Conservation (phyloP, 352 stramenopile species). For the Phytophthora idaei region DNA sequence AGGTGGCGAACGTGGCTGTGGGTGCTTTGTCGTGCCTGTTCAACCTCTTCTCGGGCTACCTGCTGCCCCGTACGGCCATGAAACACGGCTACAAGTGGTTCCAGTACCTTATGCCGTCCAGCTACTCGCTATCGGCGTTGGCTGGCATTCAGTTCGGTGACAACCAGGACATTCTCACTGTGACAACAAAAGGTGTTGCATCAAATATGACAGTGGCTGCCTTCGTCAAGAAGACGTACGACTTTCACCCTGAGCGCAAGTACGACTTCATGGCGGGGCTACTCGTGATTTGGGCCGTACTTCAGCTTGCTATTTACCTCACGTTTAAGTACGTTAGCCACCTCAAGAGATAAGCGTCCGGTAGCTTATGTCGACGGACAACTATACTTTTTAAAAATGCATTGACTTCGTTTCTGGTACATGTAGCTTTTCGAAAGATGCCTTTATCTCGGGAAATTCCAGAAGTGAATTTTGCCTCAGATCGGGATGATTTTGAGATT, state of each 20-base stretch:
- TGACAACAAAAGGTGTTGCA: slow-evolving; percentile 17
- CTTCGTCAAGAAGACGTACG: slow-evolving; percentile 54
- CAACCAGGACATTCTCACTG: slow-evolving; percentile 33
- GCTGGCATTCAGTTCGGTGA: slow-evolving; percentile 50
- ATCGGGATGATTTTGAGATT: too few species aligned
- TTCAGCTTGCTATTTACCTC: slow-evolving; percentile 51
- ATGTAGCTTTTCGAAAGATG: too few species aligned
- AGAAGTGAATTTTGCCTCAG: too few species aligned
- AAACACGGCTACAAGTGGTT: slow-evolving; percentile 65
- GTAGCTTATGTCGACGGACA: background rate
- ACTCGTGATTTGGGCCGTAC: slow-evolving; percentile 58
- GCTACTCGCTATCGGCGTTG: slow-evolving; percentile 53
- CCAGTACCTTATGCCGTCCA: slow-evolving; percentile 62
- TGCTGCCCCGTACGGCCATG: slow-evolving; percentile 55
- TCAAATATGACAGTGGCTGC: slow-evolving; percentile 37
- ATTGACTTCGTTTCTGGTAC: background rate
- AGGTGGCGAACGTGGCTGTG: slow-evolving; percentile 74
- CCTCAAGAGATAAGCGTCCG: slow-evolving; percentile 51
- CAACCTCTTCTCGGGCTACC: slow-evolving; percentile 65
- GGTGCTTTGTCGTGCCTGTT: slow-evolving; percentile 65
- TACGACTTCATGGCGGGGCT: slow-evolving; percentile 54
- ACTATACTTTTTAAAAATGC: background rate
- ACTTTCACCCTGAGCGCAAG: slow-evolving; percentile 55
- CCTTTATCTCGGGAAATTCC: too few species aligned
- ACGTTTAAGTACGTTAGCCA: slow-evolving; percentile 76